Base-by-base conservation (phyloP, 306 rosid genomes). In the Abrus precatorius region DNA sequence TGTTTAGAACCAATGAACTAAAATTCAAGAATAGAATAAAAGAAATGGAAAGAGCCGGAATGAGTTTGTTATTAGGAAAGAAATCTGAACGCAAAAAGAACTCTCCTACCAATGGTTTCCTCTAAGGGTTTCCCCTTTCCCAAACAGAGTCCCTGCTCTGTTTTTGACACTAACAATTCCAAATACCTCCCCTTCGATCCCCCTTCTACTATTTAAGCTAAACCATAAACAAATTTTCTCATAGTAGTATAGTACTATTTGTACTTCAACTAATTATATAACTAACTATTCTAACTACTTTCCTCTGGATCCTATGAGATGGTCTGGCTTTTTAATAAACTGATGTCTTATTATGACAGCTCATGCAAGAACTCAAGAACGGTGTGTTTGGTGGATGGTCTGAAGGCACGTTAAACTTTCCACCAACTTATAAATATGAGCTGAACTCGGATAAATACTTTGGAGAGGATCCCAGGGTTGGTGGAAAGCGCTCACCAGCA, bases 381-480 rank as follows among this genome's bases (percentile, higher is more conserved):
- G 87, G 92, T 53, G 85, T 84, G 80, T 96, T 96, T 88, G 94
- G 81, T 74, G 98, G 99, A 84, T 96, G 98, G 99, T 90, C 91
- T 33, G 97, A 96, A 87, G 98, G 97, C 77, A 45, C n/a, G n/a
- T 67, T 96, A 63, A 88, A 78, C 79, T 96, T 96, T 55, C 87
- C 97, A 27, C 99, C 99, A 30, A 96, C 98, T n/a, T 93, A 96
- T 41, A 96, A 96, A 84, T 93, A 93, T 69, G 94, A 92, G 82
- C 69, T 66, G 78, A 86, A 96, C 83, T 96, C 98, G 20, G 91
- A 89, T 29, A 95, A 89, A 80, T 96, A 93, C 84, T 72, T n/a
- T 0, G 94, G 99, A 28, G 97, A 90, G 28, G 97, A 96, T 80
- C 92, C 92, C 76, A 96, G 81, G 75, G 83, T 71, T 71, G 91